Percentiles rank a stretch among this genome's conserved stretches.
phyloP scores from a whole-genome alignment of 2,329 filamentous ascomycete species.

The Fusarium temperatum region DNA sequence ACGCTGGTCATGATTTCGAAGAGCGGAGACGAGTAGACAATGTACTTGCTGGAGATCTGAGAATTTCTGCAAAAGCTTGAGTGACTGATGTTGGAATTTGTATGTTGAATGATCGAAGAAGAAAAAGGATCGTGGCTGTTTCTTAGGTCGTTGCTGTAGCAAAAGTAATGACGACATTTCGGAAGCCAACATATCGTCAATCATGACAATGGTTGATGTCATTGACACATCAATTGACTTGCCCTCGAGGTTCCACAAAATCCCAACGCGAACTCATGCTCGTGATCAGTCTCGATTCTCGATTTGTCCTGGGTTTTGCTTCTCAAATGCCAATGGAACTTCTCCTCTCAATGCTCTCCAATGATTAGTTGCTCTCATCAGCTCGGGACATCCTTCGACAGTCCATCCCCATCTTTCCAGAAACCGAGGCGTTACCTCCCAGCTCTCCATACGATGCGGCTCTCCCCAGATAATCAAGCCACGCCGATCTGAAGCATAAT shows the following conservation, averaged over 20 bases:
- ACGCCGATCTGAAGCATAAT: neutral
- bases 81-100: accelerated
- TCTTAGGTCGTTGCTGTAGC: neutral
- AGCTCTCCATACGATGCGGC: neutral
- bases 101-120: neutral
- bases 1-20: neutral
- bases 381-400: neutral
- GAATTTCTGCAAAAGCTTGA: neutral
- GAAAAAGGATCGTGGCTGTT: neutral
- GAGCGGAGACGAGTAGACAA: neutral
- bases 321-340: neutral
- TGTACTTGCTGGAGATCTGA: neutral
- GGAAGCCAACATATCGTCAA: neutral
- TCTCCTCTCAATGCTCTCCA: constrained; percentile 6
- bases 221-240: constrained; percentile 8
- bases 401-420: constrained; percentile 9
- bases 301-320: accelerated
- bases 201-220: constrained; percentile 25
- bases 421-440: constrained; percentile 7
- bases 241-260: neutral
- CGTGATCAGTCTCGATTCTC: neutral
- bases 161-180: constrained; percentile 25
- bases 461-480: constrained; percentile 9
- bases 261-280: neutral
- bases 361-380: constrained; percentile 2